phyloP scores from a whole-genome alignment of 2,329 filamentous ascomycete genomes.

The Botrytis elliptica region DNA sequence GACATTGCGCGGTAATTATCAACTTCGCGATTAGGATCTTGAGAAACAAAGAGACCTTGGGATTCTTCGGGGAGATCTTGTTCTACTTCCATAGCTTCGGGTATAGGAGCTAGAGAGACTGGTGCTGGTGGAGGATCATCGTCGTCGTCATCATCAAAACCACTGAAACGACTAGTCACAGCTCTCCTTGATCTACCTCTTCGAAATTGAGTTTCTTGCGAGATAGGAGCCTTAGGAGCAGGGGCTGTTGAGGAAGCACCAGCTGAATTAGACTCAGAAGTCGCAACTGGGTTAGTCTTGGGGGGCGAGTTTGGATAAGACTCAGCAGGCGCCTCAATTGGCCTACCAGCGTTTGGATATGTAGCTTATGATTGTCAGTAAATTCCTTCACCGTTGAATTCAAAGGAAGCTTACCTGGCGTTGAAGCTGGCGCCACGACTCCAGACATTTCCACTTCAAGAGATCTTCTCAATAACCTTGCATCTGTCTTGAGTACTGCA shows the following conservation, averaged over 20 bases:
- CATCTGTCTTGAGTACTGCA: slow-evolving; percentile 79
- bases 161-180: slow-evolving; percentile 63
- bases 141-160: slow-evolving; percentile 66
- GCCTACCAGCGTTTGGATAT: slow-evolving; percentile 16
- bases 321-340: background rate
- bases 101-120: slow-evolving; percentile 26
- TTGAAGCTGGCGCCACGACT: slow-evolving; percentile 32
- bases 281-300: slow-evolving; percentile 7
- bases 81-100: slow-evolving; percentile 54
- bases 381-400: background rate
- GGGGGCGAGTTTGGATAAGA: background rate
- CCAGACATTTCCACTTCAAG: slow-evolving; percentile 53
- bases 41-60: slow-evolving; percentile 56
- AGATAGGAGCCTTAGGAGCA: slow-evolving; percentile 11
- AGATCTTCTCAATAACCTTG: slow-evolving; percentile 66
- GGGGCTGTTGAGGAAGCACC: slow-evolving; percentile 24
- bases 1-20: slow-evolving; percentile 28
- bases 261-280: slow-evolving; percentile 17
- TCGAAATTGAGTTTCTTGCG: slow-evolving; percentile 17
- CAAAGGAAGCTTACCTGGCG: slow-evolving; percentile 31
- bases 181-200: slow-evolving; percentile 43
- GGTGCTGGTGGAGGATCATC: slow-evolving; percentile 19
- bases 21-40: slow-evolving; percentile 40
- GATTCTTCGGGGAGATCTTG: slow-evolving; percentile 39
- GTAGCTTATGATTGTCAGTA: slow-evolving; percentile 23